Base-by-base conservation (phyloP, 345 rosid genomes). In the Isatis tinctoria region DNA sequence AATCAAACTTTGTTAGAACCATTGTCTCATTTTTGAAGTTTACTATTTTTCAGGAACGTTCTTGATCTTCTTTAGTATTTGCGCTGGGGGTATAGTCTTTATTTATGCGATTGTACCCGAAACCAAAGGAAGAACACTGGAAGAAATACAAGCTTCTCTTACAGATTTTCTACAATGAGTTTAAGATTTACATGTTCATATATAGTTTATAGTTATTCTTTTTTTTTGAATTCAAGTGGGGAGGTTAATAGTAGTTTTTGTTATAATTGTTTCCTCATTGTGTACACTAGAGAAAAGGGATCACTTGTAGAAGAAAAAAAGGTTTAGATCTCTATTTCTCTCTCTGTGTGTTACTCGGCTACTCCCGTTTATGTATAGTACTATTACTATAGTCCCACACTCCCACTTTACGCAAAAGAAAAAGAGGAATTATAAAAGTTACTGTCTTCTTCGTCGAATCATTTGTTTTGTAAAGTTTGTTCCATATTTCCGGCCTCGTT, bases 91-190 rank as follows among this genome's bases (percentile, higher is more conserved):
- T 14, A 41, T 80, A 28, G 56, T 75, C 18, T 87, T 87, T 68
- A 51, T 86, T 22, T 86, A 78, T 18, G 84, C 78, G 48, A 37
- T 87, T 30, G 86, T 87, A 18, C 89, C 91, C 0, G 94, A 88
- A 73, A 88, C 90, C 2, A 87, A 84, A 72, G 91, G 90, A 30
- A 62, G 82, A 78, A 79, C 95, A 9, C 68, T 85, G 0, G 91
- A 89, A 75, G 90, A 89, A 45, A 70, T 87, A 54, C 88, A 85
- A 72, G 77, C 83, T 66, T 78, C 81, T 72, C 74, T 81, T 37
- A 43, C 81, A 22, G 65, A 44, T 65, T 64, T 57, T 63, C 63
- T 78, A 67, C 81, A 68, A 20, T 78, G 65, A 78, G 65, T 33
- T 26, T 59, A 3, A 52, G 30, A 12, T 52, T 45, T 20, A 70